Percentiles rank a stretch among this genome's conserved stretches.
Conservation (phyloP, 2,329 filamentous ascomycete genomes). For the Trichothecium roseum region DNA sequence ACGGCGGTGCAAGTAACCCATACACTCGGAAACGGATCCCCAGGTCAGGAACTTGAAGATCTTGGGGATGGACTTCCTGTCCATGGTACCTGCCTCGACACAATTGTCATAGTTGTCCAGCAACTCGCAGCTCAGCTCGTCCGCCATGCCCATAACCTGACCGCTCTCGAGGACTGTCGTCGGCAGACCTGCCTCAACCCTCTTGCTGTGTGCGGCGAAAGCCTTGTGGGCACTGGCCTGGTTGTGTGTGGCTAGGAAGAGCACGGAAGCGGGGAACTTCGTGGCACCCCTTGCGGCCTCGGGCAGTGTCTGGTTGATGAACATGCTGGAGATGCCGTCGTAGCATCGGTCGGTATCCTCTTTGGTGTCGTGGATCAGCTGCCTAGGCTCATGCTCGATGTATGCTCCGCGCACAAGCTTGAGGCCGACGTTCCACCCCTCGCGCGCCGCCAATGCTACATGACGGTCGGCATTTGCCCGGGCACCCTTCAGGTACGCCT, state of each 20-base stretch:
- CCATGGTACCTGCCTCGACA: constrained; percentile 16
- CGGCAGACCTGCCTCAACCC: constrained; percentile 21
- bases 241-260: constrained; percentile 81
- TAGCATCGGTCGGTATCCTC: constrained; percentile 61
- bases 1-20: constrained; percentile 63
- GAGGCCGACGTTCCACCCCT: constrained; percentile 59
- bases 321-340: constrained; percentile 55
- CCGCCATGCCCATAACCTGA: constrained; percentile 91
- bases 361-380: constrained; percentile 64
- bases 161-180: constrained; percentile 35
- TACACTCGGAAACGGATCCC: constrained; percentile 67
- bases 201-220: constrained; percentile 28
- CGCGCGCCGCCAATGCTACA: constrained; percentile 36
- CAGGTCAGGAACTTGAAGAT: constrained; percentile 59
- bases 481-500: constrained; percentile 28
- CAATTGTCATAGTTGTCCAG: constrained; percentile 15
- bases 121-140: constrained; percentile 69
- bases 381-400: constrained; percentile 56
- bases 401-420: constrained; percentile 72
- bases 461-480: constrained; percentile 30
- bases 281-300: constrained; percentile 17
- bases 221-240: constrained; percentile 35
- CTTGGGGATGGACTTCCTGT: constrained; percentile 36
- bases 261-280: constrained; percentile 43
- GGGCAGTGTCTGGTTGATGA: constrained; percentile 45